Evolutionary conservation across 345 rosid genomes (phyloP), one percentile per base, ranked within the genome.

Genomic region (Mangifera indica): DNA sequence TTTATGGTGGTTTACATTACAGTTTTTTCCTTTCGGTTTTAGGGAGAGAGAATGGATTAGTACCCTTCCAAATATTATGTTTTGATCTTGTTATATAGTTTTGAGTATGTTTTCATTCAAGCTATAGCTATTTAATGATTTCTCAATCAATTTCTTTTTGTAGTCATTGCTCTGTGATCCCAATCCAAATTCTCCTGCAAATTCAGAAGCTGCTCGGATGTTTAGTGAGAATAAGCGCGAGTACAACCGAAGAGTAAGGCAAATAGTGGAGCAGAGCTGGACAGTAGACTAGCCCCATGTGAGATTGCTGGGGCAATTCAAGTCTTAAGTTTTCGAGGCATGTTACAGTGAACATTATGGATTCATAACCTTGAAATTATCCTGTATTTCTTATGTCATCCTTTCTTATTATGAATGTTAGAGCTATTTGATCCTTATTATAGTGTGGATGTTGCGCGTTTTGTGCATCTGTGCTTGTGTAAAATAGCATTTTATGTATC

Each of bases 121-220:
- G n/a, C n/a, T n/a, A n/a, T n/a, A n/a, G n/a, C n/a, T n/a, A n/a
- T 4, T 6, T 59, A 44, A 45, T 29, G 44, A 32, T 42, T 72
- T 48, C 25, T 7, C 11, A 29, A 20, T 34, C 58, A 59, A 26
- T 71, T 46, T 11, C 24, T 67, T 18, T 8, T 66, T 76, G 73
- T 77, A 89, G 95, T 86, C 91, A 5, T 71, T 89, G 77, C 89
- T 91, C 11, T 91, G 91, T 72, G 97, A 91, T 26, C 97, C 97
- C 52, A 89, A 86, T 78, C 92, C 97, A 5, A 89, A 91, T 70
- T 87, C 92, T 11, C 93, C 97, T 46, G 91, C 97, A 68, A 91
- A 89, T 74, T 91, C 97, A 0, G 97, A 91, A 82, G 97, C 92
- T 8, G 92, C 89, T 40, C 75, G 91, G 70, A 84, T 91, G 91